Evolutionary conservation across 23 red algal genomes (phyloP), one percentile per base, ranked within the genome.

Genomic region (Porphyridium purpureum): DNA sequence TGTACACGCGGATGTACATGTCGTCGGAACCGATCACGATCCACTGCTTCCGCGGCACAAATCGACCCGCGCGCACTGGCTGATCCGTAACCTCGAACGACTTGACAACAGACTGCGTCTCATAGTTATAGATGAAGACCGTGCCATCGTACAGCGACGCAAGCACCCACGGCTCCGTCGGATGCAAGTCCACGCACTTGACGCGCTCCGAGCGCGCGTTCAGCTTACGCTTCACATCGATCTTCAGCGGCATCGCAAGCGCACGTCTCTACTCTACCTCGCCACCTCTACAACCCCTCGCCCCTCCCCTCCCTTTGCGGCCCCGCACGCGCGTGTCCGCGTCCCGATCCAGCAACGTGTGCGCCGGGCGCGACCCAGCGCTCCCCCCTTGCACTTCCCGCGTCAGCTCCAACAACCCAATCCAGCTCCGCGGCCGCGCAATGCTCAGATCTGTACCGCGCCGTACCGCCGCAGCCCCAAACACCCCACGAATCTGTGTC

Each of bases 111-210:
- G 62, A 5, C 15, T 58, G 36, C 6, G 77, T 79, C 40, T 79
- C 59, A 49, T 94, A 80, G 42, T 94, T 71, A 54, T 84, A 94
- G 5, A 94, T 80, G 40, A 80, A 47, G 33, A 94, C 68, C 38
- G 75, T 69, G 25, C 88, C 88, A 48, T 82, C 76, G 58, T 94
- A 94, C 76, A 94, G 74, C 26, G 74, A 66, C 17, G 78, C 64
- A 9, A 94, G 68, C 3, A 84, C 75, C 88, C 88, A 94, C 66
- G 88, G 88, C 70, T 94, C 88, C 2, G 64, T 83, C 7, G 88
- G 78, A 49, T 94, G 88, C n/a, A 94, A 49, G 50, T 94, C 88
- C 33, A 94, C 88, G 56, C 88, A 79, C 64, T 94, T 94, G 14
- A 94, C 88, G 29, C 88, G 70, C 67, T 94, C 88, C 29, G 76